These are phyloP conservation scores for Leccinellum rugosiceps DNA, from an alignment of 768 basidiomycete species.

Conservation along the genomic window DNA sequence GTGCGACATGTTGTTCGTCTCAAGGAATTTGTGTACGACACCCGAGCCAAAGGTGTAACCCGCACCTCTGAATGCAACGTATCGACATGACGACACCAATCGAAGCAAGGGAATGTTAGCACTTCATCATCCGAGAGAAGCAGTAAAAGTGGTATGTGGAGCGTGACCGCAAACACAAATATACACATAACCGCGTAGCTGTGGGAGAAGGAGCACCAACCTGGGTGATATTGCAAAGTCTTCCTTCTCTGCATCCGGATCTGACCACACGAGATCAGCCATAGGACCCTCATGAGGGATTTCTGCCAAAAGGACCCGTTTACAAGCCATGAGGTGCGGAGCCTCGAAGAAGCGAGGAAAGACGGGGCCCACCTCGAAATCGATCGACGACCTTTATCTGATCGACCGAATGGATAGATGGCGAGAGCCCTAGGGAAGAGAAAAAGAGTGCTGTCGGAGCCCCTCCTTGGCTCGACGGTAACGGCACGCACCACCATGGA, in stretches of 20 bases:
- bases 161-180: neutral
- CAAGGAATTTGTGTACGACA: constrained; percentile 96
- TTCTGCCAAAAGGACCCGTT: constrained; percentile 47
- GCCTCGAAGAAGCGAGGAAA: constrained; percentile 21
- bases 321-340: constrained; percentile 21
- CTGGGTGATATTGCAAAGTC: constrained; percentile 99
- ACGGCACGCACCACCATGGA: constrained; percentile 78
- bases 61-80: constrained; percentile 65
- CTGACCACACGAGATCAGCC: constrained; percentile 99
- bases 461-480: neutral
- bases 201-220: constrained; percentile 42
- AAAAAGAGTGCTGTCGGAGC: constrained; percentile 1
- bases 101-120: constrained; percentile 4
- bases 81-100: constrained; percentile 4
- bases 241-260: constrained; percentile 98
- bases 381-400: constrained; percentile 99
- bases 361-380: constrained; percentile 70
- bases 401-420: constrained; percentile 98
- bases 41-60: constrained; percentile 99
- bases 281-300: constrained; percentile 99
- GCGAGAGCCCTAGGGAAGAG: constrained; percentile 71
- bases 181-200: constrained; percentile 3
- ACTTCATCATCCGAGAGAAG: constrained; percentile 5
- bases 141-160: constrained; percentile 8
- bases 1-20: constrained; percentile 94